phyloP scores from a whole-genome alignment of 768 basidiomycete species.

The Strobilomyces dryophilus region DNA sequence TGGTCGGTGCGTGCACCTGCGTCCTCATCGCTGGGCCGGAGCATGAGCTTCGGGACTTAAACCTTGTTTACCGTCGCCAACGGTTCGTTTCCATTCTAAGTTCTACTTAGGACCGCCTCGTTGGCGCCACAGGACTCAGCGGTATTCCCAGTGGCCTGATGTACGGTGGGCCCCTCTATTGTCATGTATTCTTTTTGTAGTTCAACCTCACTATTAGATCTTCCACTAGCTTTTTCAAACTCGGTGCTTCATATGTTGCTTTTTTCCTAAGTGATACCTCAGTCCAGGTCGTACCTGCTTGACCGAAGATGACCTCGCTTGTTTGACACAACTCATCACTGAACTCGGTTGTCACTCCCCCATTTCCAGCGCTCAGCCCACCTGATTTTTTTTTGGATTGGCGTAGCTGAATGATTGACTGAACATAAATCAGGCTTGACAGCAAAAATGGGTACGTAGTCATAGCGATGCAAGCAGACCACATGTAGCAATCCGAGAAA shows the following conservation, averaged over 20 bases:
- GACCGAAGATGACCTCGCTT: slow-evolving; percentile 12
- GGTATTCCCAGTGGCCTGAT: neutral
- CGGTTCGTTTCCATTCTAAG: slow-evolving; percentile 13
- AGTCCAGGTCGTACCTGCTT: neutral
- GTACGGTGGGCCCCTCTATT: neutral
- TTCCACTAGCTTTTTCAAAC: neutral
- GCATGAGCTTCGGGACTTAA: slow-evolving; percentile 13
- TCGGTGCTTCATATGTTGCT: neutral
- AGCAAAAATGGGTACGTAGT: too few species aligned
- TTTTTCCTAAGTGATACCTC: neutral
- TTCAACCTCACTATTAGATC: neutral
- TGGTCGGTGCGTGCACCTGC: neutral
- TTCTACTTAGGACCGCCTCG: slow-evolving; percentile 11
- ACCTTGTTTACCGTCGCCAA: slow-evolving; percentile 19
- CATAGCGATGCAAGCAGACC: neutral
- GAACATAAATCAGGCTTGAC: neutral
- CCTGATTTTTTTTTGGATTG: neutral
- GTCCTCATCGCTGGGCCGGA: neutral
- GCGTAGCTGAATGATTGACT: neutral
- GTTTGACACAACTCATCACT: slow-evolving; percentile 1
- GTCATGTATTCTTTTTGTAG: slow-evolving; percentile 9
- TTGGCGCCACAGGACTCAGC: slow-evolving; percentile 4
- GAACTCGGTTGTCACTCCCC: neutral
- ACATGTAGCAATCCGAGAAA: neutral
- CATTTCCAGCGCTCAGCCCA: neutral